Conservation (phyloP, 1,284 basidiomycete species). For the Microstroma glucosiphilum region DNA sequence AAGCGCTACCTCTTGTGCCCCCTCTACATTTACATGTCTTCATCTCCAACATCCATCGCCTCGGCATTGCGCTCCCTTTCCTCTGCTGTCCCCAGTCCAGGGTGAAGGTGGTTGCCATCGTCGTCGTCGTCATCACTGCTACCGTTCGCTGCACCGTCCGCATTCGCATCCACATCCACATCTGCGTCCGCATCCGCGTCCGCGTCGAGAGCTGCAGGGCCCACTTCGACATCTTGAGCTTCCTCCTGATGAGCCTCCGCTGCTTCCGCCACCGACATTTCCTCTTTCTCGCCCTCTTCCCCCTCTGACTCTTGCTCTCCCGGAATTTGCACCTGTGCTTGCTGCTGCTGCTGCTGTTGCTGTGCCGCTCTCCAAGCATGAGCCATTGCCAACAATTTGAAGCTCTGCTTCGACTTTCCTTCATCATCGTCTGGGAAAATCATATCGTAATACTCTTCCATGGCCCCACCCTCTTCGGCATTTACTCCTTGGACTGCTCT, state of each 20-base stretch:
- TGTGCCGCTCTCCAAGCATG: conserved; percentile 19
- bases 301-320: neutral
- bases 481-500: conserved; percentile 23
- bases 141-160: neutral
- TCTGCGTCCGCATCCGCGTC: neutral
- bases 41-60: neutral
- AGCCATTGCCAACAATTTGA: conserved; percentile 45
- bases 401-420: conserved; percentile 36
- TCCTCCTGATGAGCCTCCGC: neutral
- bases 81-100: neutral
- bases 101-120: neutral
- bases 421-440: conserved; percentile 48
- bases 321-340: neutral
- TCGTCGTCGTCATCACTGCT: neutral
- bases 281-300: neutral
- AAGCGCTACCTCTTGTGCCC: too few relatives aligned
- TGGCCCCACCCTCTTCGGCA: conserved; percentile 23
- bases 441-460: conserved; percentile 49
- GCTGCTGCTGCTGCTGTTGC: conserved; percentile 6
- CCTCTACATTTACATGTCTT: neutral
- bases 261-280: neutral
- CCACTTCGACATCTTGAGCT: neutral
- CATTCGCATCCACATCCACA: neutral
- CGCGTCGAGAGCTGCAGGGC: neutral
- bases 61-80: neutral